Conservation (phyloP, 768 basidiomycete genomes). For the Butyriboletus loyo region DNA sequence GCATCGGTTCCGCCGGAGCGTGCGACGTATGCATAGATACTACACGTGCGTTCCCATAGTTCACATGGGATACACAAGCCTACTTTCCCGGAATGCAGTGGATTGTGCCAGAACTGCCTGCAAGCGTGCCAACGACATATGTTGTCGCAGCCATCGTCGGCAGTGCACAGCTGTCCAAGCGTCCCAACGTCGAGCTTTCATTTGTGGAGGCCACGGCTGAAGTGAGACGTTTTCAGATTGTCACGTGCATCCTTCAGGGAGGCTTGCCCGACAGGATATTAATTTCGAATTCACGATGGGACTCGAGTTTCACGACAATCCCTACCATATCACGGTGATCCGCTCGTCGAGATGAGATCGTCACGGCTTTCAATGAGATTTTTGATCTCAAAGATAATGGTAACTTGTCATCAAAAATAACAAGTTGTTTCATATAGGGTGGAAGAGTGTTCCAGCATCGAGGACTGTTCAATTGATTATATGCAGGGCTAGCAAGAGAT, state of each 20-base stretch:
- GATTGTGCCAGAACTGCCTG: neutral
- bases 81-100: neutral
- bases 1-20: no score
- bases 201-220: conserved; percentile 29
- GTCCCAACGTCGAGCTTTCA: conserved; percentile 27
- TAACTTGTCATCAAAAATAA: no score
- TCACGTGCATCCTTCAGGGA: neutral
- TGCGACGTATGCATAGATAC: no score
- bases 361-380: conserved; percentile 36
- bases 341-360: conserved; percentile 40
- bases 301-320: conserved; percentile 21
- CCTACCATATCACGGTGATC: conserved; percentile 29
- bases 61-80: neutral
- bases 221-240: conserved; percentile 16
- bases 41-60: no score
- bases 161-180: neutral
- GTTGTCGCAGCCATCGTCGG: neutral
- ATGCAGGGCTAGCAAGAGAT: conserved; percentile 40
- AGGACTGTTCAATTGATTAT: conserved; percentile 34
- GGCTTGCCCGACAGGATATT: conserved; percentile 28
- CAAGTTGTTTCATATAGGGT: conserved; percentile 28
- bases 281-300: conserved; percentile 38
- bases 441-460: no score
- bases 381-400: no score
- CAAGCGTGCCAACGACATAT: neutral